Percentiles rank a stretch among this genome's conserved stretches.
Conservation (phyloP, 2,329 filamentous ascomycete genomes). For the Fonsecaea pedrosoi region DNA sequence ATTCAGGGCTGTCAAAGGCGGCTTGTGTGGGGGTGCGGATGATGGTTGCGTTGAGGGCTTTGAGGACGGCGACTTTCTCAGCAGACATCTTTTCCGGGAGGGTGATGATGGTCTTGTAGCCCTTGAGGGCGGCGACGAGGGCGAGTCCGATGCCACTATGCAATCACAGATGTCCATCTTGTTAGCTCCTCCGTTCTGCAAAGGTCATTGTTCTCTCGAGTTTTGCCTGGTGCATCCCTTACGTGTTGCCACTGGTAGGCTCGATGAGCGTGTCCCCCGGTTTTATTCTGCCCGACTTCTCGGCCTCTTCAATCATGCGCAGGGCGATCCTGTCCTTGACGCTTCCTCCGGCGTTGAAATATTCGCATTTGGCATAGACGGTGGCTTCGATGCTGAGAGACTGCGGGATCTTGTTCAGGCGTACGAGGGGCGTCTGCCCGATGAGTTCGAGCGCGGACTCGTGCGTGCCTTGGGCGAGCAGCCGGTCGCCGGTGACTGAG, state of each 20-base stretch:
- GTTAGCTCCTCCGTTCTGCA: no score
- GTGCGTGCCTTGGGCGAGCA: slow-evolving; percentile 45
- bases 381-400: slow-evolving; percentile 87
- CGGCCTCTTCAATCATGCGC: slow-evolving; percentile 96
- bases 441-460: slow-evolving; percentile 83
- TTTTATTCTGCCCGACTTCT: slow-evolving; percentile 90
- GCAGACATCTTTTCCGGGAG: slow-evolving; percentile 99
- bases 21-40: slow-evolving; percentile 96
- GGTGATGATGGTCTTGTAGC: slow-evolving; percentile 97
- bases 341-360: slow-evolving; percentile 92
- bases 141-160: slow-evolving; percentile 86
- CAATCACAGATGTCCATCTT: not conserved
- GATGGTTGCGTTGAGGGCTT: slow-evolving; percentile 93
- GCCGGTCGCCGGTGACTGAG: slow-evolving; percentile 13
- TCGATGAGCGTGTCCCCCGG: slow-evolving; percentile 97
- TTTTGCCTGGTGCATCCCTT: slow-evolving; percentile 44
- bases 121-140: slow-evolving; percentile 92
- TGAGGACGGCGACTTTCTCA: slow-evolving; percentile 94
- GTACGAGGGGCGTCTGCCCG: slow-evolving; percentile 93
- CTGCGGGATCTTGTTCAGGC: slow-evolving; percentile 89
- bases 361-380: slow-evolving; percentile 89
- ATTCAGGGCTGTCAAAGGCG: slow-evolving; percentile 92
- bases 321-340: slow-evolving; percentile 95
- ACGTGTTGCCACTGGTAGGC: slow-evolving; percentile 94
- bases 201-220: slow-evolving; percentile 32